These are phyloP conservation scores for Hypoxylon subgilvum DNA, from an alignment of 495 filamentous ascomycete genomes.

Conservation along the genomic window DNA sequence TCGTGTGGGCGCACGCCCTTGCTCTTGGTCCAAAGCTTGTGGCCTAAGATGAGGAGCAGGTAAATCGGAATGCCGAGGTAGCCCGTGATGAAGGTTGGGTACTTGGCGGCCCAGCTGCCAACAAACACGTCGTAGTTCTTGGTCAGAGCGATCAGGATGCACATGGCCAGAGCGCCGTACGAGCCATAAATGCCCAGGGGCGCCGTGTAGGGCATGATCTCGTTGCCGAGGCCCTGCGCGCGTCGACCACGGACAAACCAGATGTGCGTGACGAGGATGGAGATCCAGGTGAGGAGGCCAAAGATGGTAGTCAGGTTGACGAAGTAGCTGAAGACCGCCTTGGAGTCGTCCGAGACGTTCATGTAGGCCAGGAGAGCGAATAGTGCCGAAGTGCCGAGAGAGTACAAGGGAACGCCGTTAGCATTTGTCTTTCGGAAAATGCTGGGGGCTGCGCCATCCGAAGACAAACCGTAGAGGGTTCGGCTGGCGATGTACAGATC, in stretches of 20 bases:
- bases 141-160: slow-evolving; percentile 72
- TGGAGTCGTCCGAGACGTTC: slow-evolving; percentile 72
- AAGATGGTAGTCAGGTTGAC: slow-evolving; percentile 84
- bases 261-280: slow-evolving; percentile 81
- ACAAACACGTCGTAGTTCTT: slow-evolving; percentile 81
- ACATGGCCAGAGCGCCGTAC: slow-evolving; percentile 69
- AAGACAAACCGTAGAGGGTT: slow-evolving; percentile 78
- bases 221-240: slow-evolving; percentile 71
- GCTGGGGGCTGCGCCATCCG: slow-evolving; percentile 74
- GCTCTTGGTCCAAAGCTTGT: slow-evolving; percentile 64
- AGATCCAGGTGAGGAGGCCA: slow-evolving; percentile 83
- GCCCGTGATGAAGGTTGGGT: slow-evolving; percentile 79
- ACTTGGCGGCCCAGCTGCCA: slow-evolving; percentile 59
- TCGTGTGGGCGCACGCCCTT: slow-evolving; percentile 60
- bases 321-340: slow-evolving; percentile 80
- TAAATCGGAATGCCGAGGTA: slow-evolving; percentile 85
- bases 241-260: slow-evolving; percentile 75
- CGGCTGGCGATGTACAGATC: slow-evolving; percentile 84
- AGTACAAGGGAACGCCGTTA: slow-evolving; percentile 76
- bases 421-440: slow-evolving; percentile 73
- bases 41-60: slow-evolving; percentile 71
- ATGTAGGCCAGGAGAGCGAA: slow-evolving; percentile 80
- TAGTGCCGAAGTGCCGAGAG: slow-evolving; percentile 64
- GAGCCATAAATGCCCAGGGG: slow-evolving; percentile 73
- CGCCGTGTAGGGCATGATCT: slow-evolving; percentile 72